phyloP scores from a whole-genome alignment of 2,329 filamentous ascomycete species.

The Alternaria consortialis region DNA sequence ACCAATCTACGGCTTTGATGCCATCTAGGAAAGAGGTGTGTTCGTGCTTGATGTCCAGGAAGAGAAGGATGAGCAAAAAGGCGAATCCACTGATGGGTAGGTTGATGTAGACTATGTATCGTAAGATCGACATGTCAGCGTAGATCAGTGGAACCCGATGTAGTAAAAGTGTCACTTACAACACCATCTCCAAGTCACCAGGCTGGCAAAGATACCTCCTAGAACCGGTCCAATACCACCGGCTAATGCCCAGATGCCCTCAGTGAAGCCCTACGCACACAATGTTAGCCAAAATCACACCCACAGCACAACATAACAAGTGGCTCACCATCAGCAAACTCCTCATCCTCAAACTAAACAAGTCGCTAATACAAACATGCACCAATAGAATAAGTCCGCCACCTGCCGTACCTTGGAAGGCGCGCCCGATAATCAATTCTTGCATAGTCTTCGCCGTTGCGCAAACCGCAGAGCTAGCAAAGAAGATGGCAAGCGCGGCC shows the following conservation, averaged over 20 bases:
- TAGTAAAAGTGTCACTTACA: constrained; percentile 41
- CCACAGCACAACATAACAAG: neutral
- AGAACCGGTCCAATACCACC: constrained; percentile 63
- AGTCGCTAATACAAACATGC: constrained; percentile 70
- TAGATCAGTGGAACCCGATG: neutral
- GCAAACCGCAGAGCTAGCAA: constrained; percentile 68
- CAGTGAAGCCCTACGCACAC: constrained; percentile 53
- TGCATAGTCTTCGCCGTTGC: constrained; percentile 65
- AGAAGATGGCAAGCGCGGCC: constrained; percentile 64
- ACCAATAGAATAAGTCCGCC: constrained; percentile 69
- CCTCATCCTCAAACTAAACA: constrained; percentile 66
- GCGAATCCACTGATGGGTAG: constrained; percentile 61
- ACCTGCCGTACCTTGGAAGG: constrained; percentile 70
- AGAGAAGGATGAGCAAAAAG: constrained; percentile 60
- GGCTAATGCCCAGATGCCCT: constrained; percentile 65
- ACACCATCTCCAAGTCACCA: constrained; percentile 62
- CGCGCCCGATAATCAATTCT: constrained; percentile 68
- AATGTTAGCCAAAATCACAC: neutral
- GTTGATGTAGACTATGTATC: constrained; percentile 61
- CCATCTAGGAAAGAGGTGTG: constrained; percentile 59
- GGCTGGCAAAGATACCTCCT: constrained; percentile 60
- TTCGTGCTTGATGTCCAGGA: constrained; percentile 65
- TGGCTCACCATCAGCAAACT: constrained; percentile 56
- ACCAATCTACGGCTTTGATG: constrained; percentile 63
- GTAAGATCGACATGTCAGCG: neutral